Evolutionary conservation across 805 yeast species (phyloP).

Genomic region (Millerozyma miso): DNA sequence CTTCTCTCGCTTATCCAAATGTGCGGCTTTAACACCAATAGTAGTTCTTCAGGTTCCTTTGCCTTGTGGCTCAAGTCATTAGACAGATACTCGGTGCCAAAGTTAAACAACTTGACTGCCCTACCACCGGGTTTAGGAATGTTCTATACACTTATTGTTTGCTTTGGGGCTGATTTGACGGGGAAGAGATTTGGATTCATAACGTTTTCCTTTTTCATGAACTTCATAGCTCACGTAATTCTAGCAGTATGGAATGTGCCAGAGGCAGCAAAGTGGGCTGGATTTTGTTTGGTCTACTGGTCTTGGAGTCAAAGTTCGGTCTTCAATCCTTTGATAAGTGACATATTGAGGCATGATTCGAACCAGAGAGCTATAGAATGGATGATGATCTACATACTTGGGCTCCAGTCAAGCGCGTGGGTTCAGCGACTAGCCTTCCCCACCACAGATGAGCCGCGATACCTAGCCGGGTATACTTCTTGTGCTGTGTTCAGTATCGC

Average conservation of each 20-base stretch:
- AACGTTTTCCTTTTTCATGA: constrained; percentile 15
- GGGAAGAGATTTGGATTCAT: constrained; percentile 17
- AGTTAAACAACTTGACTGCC: constrained; percentile 48
- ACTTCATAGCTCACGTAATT: constrained; percentile 14
- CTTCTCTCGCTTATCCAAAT: constrained; percentile 20
- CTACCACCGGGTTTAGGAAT: constrained; percentile 60
- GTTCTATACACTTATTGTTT: constrained; percentile 41
- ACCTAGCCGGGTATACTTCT: constrained; percentile 44
- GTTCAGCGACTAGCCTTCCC: constrained; percentile 36
- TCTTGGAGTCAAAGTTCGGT: constrained; percentile 19
- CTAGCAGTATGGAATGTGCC: constrained; percentile 19
- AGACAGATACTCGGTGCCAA: constrained; percentile 37
- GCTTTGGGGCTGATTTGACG: constrained; percentile 50
- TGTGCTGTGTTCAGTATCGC: constrained; percentile 38
- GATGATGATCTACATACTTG: constrained; percentile 14
- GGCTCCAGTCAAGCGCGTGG: constrained; percentile 31
- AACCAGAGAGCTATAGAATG: constrained; percentile 18
- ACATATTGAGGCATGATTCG: constrained; percentile 16
- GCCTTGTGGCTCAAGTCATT: constrained; percentile 26
- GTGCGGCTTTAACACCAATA: constrained; percentile 28
- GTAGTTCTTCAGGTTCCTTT: constrained; percentile 27
- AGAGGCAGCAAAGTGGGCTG: constrained; percentile 18
- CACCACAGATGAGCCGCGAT: constrained; percentile 50
- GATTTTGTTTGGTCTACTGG: constrained; percentile 14
- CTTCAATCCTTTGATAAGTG: constrained; percentile 16